A percentile compares a stretch with the other conserved stretches of the same genome.
Conservation (phyloP, 2,329 filamentous ascomycete genomes). For the Capronia americana region DNA sequence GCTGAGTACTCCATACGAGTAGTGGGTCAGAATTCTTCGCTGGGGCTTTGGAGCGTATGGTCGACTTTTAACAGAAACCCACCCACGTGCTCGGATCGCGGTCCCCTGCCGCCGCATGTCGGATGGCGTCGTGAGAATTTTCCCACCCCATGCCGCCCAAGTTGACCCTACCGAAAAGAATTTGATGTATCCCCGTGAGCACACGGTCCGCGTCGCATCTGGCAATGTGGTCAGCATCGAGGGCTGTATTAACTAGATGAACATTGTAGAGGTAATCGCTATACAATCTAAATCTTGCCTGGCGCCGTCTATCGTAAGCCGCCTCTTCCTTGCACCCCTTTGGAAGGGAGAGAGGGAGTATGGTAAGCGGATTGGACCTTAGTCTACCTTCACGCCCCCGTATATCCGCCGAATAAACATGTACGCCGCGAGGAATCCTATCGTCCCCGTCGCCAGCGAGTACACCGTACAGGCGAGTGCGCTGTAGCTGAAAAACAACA, state of each 20-base stretch:
- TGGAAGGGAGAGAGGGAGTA: background rate
- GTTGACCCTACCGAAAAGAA: background rate
- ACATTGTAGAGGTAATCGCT: constrained; percentile 10
- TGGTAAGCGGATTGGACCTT: constrained; percentile 4
- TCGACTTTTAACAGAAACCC: constrained; percentile 1
- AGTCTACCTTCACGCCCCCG: constrained; percentile 40
- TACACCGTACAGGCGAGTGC: constrained; percentile 82
- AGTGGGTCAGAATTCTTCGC: background rate
- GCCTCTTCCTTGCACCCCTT: constrained; percentile 1
- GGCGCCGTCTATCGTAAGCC: constrained; percentile 14
- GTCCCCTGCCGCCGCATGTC: background rate
- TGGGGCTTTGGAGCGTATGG: background rate
- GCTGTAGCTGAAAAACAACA: constrained; percentile 87
- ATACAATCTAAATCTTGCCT: constrained; percentile 23
- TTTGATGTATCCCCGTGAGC: background rate
- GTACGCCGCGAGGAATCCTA: constrained; percentile 84
- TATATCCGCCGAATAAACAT: constrained; percentile 82
- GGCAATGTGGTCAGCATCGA: background rate
- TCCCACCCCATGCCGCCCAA: background rate
- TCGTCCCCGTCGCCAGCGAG: constrained; percentile 78
- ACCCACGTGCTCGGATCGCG: constrained; percentile 11
- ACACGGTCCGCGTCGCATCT: background rate
- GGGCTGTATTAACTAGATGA: constrained; percentile 8
- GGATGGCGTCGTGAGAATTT: background rate
- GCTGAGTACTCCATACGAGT: constrained; percentile 2